phyloP scores from a whole-genome alignment of 179 eudicot species.

The Beta lomatogona region DNA sequence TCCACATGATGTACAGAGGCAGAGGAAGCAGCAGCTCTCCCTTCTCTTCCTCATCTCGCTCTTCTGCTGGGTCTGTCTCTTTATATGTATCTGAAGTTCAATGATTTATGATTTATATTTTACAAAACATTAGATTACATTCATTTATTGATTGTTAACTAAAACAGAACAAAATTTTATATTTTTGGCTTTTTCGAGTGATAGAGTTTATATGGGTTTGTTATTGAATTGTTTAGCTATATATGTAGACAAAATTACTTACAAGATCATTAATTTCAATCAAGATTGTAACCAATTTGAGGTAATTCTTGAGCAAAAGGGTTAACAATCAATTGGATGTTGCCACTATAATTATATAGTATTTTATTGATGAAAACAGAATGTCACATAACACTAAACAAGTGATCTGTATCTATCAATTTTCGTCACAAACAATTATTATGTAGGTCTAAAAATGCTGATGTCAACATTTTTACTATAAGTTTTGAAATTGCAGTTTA shows the following conservation, averaged over 20 bases:
- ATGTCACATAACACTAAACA: background rate
- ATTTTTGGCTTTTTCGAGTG: background rate
- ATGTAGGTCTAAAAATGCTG: background rate
- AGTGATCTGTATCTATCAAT: background rate
- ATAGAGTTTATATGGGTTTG: background rate
- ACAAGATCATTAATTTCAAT: no score
- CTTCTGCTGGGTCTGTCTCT: constrained; percentile 38
- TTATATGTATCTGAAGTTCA: background rate
- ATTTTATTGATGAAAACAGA: background rate
- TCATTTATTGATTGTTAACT: background rate
- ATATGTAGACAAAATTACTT: no score
- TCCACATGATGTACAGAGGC: constrained; percentile 6
- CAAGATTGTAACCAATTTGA: no score
- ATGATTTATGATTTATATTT: background rate
- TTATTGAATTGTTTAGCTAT: background rate
- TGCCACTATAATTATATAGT: background rate
- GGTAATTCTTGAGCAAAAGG: background rate
- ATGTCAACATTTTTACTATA: background rate
- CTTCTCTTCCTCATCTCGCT: constrained; percentile 32
- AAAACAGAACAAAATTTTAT: background rate
- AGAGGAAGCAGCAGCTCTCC: constrained; percentile 20
- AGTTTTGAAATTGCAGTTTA: constrained; percentile 26
- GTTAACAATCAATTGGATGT: background rate
- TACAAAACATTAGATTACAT: background rate
- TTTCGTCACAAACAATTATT: background rate